phyloP scores from a whole-genome alignment of 495 filamentous ascomycete species.

The Sordaria brevicollis region DNA sequence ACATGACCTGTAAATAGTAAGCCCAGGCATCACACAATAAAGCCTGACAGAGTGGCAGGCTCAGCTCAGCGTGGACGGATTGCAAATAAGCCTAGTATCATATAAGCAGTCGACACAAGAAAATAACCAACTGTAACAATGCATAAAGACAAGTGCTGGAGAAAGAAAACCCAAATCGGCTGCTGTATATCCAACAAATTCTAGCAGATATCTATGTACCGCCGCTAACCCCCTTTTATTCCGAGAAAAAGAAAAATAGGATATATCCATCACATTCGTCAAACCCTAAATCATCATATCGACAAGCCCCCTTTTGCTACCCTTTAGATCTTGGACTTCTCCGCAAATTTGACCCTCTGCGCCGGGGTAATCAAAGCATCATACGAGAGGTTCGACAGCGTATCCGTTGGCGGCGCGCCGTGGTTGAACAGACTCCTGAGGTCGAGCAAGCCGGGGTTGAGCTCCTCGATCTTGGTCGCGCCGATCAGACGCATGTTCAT shows the following conservation, averaged over 20 bases:
- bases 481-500: conserved; percentile 98
- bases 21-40: too few species aligned
- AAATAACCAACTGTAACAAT: background rate
- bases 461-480: conserved; percentile 56
- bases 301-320: background rate
- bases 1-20: background rate
- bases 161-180: too few species aligned
- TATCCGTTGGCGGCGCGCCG: conserved; percentile 56
- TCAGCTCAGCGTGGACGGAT: background rate
- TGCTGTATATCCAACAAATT: background rate
- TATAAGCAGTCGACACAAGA: background rate
- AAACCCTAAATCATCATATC: background rate
- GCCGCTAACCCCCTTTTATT: background rate
- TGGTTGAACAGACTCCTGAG: conserved; percentile 63
- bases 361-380: conserved; percentile 33
- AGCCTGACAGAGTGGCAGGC: too few species aligned
- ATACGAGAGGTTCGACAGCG: conserved; percentile 37
- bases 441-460: conserved; percentile 73
- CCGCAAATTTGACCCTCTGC: conserved; percentile 21
- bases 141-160: too few species aligned
- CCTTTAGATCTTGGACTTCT: background rate
- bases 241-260: background rate
- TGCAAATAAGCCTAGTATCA: too few species aligned
- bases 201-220: background rate
- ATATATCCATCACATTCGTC: background rate